phyloP scores from a whole-genome alignment of 2,329 filamentous ascomycete genomes.

The Mollisia scopiformis region DNA sequence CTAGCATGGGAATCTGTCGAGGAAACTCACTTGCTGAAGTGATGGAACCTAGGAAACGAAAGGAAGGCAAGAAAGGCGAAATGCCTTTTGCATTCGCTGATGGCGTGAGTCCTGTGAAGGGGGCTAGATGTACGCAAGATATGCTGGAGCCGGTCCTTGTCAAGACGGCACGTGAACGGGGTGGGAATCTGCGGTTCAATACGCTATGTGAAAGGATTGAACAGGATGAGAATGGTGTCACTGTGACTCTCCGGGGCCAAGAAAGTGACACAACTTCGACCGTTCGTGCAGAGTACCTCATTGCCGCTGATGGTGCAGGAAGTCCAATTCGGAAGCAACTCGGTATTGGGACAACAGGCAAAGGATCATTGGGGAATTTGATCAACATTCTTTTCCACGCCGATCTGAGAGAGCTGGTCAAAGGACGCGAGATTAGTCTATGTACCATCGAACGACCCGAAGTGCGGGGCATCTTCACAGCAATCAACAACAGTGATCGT shows the following conservation, averaged over 20 bases:
- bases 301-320: constrained; percentile 42
- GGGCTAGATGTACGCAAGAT: constrained; percentile 42
- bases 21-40: constrained; percentile 23
- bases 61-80: constrained; percentile 23
- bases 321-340: constrained; percentile 35
- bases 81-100: constrained; percentile 23
- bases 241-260: constrained; percentile 28
- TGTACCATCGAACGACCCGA: constrained; percentile 34
- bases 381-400: constrained; percentile 41
- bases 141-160: constrained; percentile 44
- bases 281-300: constrained; percentile 40
- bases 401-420: constrained; percentile 33
- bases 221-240: constrained; percentile 34
- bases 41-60: constrained; percentile 22
- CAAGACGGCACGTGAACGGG: constrained; percentile 36
- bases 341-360: constrained; percentile 33
- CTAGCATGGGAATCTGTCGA: constrained; percentile 23
- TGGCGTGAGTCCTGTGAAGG: constrained; percentile 25
- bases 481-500: constrained; percentile 32
- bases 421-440: constrained; percentile 38
- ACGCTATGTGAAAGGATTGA: constrained; percentile 30
- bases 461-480: constrained; percentile 23
- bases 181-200: constrained; percentile 40
- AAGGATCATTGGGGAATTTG: constrained; percentile 37
- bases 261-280: constrained; percentile 7